phyloP scores from a whole-genome alignment of 1,284 basidiomycete genomes.

The Laetiporus sulphureus region DNA sequence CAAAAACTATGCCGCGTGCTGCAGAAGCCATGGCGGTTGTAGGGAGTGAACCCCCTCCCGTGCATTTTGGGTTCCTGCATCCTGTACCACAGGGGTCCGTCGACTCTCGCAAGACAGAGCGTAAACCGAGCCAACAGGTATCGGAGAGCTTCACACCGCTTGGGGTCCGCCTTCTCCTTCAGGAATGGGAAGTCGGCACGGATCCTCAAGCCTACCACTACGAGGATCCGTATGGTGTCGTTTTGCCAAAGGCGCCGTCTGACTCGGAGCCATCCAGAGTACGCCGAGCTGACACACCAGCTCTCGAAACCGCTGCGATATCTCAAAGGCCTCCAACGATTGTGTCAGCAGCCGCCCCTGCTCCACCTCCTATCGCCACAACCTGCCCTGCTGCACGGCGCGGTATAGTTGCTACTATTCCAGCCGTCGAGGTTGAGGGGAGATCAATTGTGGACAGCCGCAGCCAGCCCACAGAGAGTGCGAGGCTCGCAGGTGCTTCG shows the following conservation, averaged over 20 bases:
- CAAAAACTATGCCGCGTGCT: constrained; percentile 42
- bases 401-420: constrained; percentile 9
- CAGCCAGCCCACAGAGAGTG: constrained; percentile 15
- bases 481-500: constrained; percentile 9
- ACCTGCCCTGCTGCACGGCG: constrained; percentile 10
- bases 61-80: constrained; percentile 55
- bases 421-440: constrained; percentile 4
- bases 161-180: constrained; percentile 55
- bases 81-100: constrained; percentile 31
- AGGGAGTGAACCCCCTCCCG: constrained; percentile 40
- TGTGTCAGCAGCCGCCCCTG: constrained; percentile 6
- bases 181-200: constrained; percentile 57
- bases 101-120: not conserved
- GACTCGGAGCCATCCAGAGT: too few relatives aligned
- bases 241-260: too few relatives aligned
- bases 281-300: too few relatives aligned
- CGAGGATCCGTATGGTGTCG: constrained; percentile 41
- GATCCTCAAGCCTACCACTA: constrained; percentile 46
- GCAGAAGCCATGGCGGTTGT: constrained; percentile 48
- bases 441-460: constrained; percentile 3
- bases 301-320: constrained; percentile 9
- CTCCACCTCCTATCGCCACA: constrained; percentile 18
- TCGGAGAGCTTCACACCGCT: too few relatives aligned
- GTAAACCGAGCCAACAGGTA: too few relatives aligned
- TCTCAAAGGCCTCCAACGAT: constrained; percentile 19